phyloP scores from a whole-genome alignment of 1,284 basidiomycete genomes.

The Mycosarcoma maydis region DNA sequence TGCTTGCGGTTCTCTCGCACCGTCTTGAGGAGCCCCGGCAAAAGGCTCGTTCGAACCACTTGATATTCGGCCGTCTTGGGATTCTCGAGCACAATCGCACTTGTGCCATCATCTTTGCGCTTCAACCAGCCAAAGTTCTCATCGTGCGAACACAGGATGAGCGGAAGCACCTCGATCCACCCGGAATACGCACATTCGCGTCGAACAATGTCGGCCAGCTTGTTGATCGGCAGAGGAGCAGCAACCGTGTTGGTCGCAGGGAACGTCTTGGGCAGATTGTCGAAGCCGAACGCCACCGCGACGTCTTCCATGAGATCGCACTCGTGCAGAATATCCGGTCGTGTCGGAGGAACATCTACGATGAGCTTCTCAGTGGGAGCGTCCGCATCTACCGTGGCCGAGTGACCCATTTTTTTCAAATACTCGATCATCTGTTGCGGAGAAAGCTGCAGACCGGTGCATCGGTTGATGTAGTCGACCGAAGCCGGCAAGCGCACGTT shows the following conservation, averaged over 20 bases:
- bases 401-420: slow-evolving; percentile 77
- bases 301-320: slow-evolving; percentile 99
- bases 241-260: slow-evolving; percentile 95
- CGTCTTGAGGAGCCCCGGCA: slow-evolving; percentile 96
- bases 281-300: slow-evolving; percentile 97
- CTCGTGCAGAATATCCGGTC: slow-evolving; percentile 96
- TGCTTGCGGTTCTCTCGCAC: slow-evolving; percentile 95
- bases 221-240: slow-evolving; percentile 88
- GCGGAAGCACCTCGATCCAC: slow-evolving; percentile 92
- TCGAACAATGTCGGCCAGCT: slow-evolving; percentile 86
- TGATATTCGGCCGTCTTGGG: slow-evolving; percentile 98
- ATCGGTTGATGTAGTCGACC: slow-evolving; percentile 92
- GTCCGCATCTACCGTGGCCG: slow-evolving; percentile 39
- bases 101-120: slow-evolving; percentile 80
- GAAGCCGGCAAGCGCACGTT: slow-evolving; percentile 79
- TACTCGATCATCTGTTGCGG: slow-evolving; percentile 74
- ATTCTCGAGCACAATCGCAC: slow-evolving; percentile 90
- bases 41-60: slow-evolving; percentile 91
- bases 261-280: slow-evolving; percentile 91
- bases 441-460: slow-evolving; percentile 82
- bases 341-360: slow-evolving; percentile 85
- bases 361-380: slow-evolving; percentile 73
- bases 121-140: slow-evolving; percentile 96
- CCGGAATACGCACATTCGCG: slow-evolving; percentile 92
- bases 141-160: slow-evolving; percentile 97